Percentiles rank a stretch among this genome's conserved stretches.
Conservation (phyloP, 2,329 filamentous ascomycete genomes). For the Decorospora gaudefroyi region DNA sequence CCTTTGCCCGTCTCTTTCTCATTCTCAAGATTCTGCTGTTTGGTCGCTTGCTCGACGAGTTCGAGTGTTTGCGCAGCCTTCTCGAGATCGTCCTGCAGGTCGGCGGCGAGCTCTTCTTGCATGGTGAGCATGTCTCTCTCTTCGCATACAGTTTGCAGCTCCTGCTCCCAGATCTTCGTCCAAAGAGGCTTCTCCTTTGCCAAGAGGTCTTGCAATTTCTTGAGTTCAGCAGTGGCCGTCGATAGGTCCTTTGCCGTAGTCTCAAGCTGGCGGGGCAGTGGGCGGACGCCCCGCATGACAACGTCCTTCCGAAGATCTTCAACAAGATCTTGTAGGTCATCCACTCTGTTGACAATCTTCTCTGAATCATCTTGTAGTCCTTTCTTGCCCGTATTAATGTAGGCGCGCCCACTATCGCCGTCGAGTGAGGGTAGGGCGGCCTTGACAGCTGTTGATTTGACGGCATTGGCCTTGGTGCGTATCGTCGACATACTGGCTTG, state of each 20-base stretch:
- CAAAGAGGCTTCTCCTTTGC: constrained; percentile 91
- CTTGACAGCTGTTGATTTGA: constrained; percentile 76
- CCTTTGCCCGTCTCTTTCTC: constrained; percentile 57
- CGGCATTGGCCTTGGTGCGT: constrained; percentile 76
- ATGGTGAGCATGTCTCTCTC: constrained; percentile 93
- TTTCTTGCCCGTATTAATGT: constrained; percentile 87
- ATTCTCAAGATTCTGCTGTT: constrained; percentile 85
- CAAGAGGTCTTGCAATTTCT: constrained; percentile 92
- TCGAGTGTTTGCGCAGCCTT: constrained; percentile 93
- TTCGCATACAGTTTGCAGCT: constrained; percentile 92
- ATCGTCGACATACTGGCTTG: constrained; percentile 84
- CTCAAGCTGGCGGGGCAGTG: constrained; percentile 87
- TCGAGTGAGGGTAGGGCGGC: constrained; percentile 72
- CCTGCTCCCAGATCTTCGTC: constrained; percentile 99
- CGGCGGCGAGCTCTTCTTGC: constrained; percentile 91
- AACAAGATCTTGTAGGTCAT: constrained; percentile 95
- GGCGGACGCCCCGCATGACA: constrained; percentile 87
- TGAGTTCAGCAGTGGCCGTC: constrained; percentile 79
- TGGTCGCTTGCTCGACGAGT: constrained; percentile 96
- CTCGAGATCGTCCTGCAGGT: constrained; percentile 91
- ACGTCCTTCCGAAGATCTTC: constrained; percentile 98
- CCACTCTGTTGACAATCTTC: constrained; percentile 85
- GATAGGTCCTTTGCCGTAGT: constrained; percentile 86
- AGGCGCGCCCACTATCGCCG: constrained; percentile 78
- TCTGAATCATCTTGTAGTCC: constrained; percentile 85